phyloP scores from a whole-genome alignment of 768 basidiomycete genomes.

The Ramaria sp. region DNA sequence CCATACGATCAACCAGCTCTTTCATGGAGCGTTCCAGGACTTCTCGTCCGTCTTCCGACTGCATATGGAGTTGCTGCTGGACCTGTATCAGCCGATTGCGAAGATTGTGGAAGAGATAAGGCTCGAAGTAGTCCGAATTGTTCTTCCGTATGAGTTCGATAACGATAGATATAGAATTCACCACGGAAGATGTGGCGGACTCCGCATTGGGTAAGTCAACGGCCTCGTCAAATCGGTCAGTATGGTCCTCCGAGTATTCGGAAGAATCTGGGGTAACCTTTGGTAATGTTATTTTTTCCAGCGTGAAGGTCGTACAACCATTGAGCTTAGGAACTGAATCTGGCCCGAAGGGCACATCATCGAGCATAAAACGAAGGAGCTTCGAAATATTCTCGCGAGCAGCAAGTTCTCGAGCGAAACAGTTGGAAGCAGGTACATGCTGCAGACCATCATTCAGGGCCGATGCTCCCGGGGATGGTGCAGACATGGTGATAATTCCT shows the following conservation, averaged over 20 bases:
- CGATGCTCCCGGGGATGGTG: conserved; percentile 64
- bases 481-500: conserved; percentile 88
- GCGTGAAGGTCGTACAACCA: background rate
- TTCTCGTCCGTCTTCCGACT: conserved; percentile 50
- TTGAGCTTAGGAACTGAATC: background rate
- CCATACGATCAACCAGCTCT: conserved; percentile 77
- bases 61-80: conserved; percentile 54
- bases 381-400: conserved; percentile 57
- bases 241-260: background rate
- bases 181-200: conserved; percentile 65
- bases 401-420: conserved; percentile 83
- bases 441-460: conserved; percentile 61
- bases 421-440: conserved; percentile 69
- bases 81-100: conserved; percentile 83
- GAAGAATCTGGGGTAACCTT: background rate
- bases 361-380: conserved; percentile 67
- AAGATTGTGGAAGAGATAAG: conserved; percentile 89
- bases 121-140: conserved; percentile 98
- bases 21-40: conserved; percentile 61
- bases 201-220: conserved; percentile 27
- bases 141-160: conserved; percentile 95
- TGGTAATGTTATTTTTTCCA: background rate
- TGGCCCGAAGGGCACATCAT: conserved; percentile 33
- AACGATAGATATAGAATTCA: conserved; percentile 78
- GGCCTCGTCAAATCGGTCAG: background rate